Evolutionary conservation across 306 rosid species (phyloP), one percentile per base, ranked within the genome.

Genomic region (Inga laurina): DNA sequence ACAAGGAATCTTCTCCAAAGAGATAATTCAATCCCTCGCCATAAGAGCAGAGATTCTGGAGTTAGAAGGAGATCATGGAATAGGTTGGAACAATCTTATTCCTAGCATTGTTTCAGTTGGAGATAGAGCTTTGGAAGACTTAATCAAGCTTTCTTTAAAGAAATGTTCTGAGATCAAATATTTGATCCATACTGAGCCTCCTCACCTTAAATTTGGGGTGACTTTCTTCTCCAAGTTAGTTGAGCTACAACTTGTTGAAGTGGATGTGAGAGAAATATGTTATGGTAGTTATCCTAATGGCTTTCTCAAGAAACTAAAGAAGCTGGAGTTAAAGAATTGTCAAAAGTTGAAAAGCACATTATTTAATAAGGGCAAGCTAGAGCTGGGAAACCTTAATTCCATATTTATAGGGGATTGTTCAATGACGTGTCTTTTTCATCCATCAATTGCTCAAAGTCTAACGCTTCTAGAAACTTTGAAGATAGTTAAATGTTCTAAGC

Each of bases 51-150:
- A 74, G 43, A 48, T 62, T 44, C 67, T 85, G 3, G 10, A 1
- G 22, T 9, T 49, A 13, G 2, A 62, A 61, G 82, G 39, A 71
- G 21, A 46, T 61, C n/a, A 49, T 0, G 8, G 48, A 24, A 81
- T 49, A 10, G 71, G 79, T 4, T 56, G 64, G 4, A 81, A 51
- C 43, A 81, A 59, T 80, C 62, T 84, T 3, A 57, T 84, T 22
- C 88, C 79, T 6, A 71, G n/a, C 70, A 52, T 81, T 34, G 43
- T 81, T 81, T 45, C 74, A 35, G 16, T 41, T 8, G 70, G 18
- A 76, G 79, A 46, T 37, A 64, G 46, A 41, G 73, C 67, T 5
- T 64, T 64, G 80, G 8, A n/a, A 3, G 66, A 74, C 16, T 65
- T 67, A 56, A 32, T 32, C 35, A 27, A 11, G 12, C 57, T 77